phyloP scores from a whole-genome alignment of 1,139 yeast genomes.

The Lodderomyces elongisporus region DNA sequence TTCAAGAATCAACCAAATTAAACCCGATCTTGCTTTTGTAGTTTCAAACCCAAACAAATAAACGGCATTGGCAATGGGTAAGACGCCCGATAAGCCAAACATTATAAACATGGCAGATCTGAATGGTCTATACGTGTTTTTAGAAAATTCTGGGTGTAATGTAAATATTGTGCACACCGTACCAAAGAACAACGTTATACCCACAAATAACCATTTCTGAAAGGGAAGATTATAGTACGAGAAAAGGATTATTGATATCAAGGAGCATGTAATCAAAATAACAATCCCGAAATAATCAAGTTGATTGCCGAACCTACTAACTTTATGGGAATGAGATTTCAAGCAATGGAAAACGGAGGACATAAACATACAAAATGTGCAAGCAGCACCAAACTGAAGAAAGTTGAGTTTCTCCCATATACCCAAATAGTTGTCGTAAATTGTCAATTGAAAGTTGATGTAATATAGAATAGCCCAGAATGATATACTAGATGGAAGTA shows the following conservation, averaged over 20 bases:
- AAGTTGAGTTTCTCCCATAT: slow-evolving; percentile 37
- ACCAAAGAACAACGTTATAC: slow-evolving; percentile 53
- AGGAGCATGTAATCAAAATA: slow-evolving; percentile 67
- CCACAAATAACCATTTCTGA: slow-evolving; percentile 40
- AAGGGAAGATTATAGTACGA: slow-evolving; percentile 52
- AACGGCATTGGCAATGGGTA: slow-evolving; percentile 61
- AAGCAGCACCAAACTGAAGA: slow-evolving; percentile 36
- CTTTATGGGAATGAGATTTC: slow-evolving; percentile 64
- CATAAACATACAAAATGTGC: slow-evolving; percentile 57
- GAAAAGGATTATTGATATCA: slow-evolving; percentile 65
- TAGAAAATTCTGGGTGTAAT: slow-evolving; percentile 58
- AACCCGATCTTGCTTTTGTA: slow-evolving; percentile 48
- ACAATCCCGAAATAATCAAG: slow-evolving; percentile 87
- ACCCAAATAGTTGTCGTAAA: slow-evolving; percentile 39
- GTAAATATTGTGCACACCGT: slow-evolving; percentile 59
- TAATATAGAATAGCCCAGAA: slow-evolving; percentile 23
- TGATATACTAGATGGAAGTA: slow-evolving; percentile 56
- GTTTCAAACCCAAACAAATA: slow-evolving; percentile 29
- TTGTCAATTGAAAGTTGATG: slow-evolving; percentile 26
- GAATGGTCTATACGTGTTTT: slow-evolving; percentile 67
- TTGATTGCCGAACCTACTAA: slow-evolving; percentile 67
- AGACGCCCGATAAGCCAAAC: slow-evolving; percentile 74
- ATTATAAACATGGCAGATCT: slow-evolving; percentile 75
- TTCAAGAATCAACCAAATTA: slow-evolving; percentile 61
- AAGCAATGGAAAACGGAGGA: slow-evolving; percentile 75